Evolutionary conservation across 2,329 filamentous ascomycete species (phyloP), one percentile per base, ranked within the genome.

Genomic region (Scleromitrula shiraiana): DNA sequence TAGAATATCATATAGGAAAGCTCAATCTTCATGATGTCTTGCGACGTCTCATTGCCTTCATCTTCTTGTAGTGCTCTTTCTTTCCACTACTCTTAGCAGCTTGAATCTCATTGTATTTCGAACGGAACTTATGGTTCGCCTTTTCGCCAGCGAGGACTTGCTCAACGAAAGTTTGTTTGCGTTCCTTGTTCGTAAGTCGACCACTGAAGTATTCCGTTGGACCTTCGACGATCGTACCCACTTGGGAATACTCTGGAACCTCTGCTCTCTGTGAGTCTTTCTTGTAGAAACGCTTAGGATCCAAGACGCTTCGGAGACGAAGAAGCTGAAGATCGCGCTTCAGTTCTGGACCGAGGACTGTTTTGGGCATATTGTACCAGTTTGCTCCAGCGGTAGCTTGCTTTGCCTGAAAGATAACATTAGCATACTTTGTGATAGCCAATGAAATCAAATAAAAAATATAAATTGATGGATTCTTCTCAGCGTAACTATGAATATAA

Each of bases 341-440:
- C 53, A 96, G 73, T 62, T 94, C 82, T 7, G 88, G 80, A 0
- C 89, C 95, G 42, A 95, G 68, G 42, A 87, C 75, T 22, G 91
- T 96, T 60, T 82, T 82, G 5, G 90, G 90, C 46, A 98, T 74
- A 59, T 94, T 78, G 70, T 85, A 97, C 91, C 91, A 97, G 50
- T 85, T 74, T 14, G 81, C 68, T 37, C 91, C 93, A 42, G 90
- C 85, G 52, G 83, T 85, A 49, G 76, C 71, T 65, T 77, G 79
- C 53, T 64, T 61, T 29, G 48, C 57, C 63, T 65, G 41, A 41
- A 36, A 7, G 30, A 10, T 37, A 35, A 35, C 27, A 19, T 63
- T 53, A 64, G 61, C 50, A 10, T 36, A 4, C 10, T 39, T 37
- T 17, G 27, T 41, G 40, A 38, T 35, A 41, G 41, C 50, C 24